Percentiles rank a stretch among this genome's conserved stretches.
Evolutionary conservation across 345 rosid genomes (phyloP).

Genomic region (Citrus australasica): DNA sequence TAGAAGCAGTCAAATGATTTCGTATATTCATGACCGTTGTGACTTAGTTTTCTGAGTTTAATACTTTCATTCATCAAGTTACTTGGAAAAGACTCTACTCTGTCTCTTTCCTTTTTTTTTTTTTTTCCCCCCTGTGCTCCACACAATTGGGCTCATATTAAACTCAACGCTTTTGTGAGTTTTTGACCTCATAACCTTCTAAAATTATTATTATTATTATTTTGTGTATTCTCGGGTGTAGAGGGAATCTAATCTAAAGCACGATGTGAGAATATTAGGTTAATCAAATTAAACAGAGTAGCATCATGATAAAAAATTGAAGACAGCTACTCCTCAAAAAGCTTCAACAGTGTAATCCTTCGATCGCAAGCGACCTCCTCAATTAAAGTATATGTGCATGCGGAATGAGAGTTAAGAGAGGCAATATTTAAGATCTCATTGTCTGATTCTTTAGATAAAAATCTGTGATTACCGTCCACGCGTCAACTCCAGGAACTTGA

Average conservation of each 20-base stretch:
- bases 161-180: background rate
- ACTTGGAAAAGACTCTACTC: background rate
- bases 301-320: background rate
- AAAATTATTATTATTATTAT: no score
- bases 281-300: background rate
- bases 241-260: background rate
- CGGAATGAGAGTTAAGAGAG: background rate
- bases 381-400: background rate
- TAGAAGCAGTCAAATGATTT: background rate
- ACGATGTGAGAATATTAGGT: constrained; percentile 12
- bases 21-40: background rate
- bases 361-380: background rate
- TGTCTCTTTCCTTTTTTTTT: background rate
- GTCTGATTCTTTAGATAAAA: background rate
- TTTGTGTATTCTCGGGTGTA: background rate
- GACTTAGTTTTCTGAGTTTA: background rate
- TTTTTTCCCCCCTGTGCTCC: background rate
- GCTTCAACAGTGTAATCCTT: background rate
- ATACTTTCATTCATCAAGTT: background rate
- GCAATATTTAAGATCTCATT: background rate
- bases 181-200: background rate
- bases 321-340: constrained; percentile 16
- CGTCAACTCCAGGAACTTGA: background rate
- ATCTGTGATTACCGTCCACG: background rate
- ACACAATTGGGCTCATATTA: background rate